Evolutionary conservation across 208 protist genomes (phyloP).

Genomic region (Endotrypanum monterogeii): DNA sequence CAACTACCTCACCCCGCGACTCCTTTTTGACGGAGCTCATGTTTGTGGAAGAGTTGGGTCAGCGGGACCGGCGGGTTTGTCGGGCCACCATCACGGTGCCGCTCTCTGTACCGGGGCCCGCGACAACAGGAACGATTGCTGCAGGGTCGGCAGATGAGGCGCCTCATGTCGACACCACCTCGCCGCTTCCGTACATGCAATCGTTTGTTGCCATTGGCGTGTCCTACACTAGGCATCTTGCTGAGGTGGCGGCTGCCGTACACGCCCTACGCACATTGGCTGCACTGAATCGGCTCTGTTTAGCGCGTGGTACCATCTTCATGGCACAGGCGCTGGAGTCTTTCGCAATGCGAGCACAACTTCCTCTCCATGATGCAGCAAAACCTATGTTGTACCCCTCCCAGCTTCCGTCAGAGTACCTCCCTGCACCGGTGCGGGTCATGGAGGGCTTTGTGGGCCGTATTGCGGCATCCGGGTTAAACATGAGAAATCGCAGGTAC

Average conservation of each 20-base stretch:
- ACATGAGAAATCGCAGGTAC: neutral
- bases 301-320: constrained; percentile 2
- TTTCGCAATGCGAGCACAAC: constrained; percentile 10
- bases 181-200: constrained; percentile 20
- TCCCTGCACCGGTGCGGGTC: constrained; percentile 25
- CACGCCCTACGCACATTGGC: constrained; percentile 68
- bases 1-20: neutral
- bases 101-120: constrained; percentile 14
- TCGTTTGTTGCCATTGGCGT: constrained; percentile 84
- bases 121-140: neutral
- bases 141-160: neutral
- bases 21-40: constrained; percentile 35
- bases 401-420: constrained; percentile 2
- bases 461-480: constrained; percentile 7
- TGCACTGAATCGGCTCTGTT: constrained; percentile 39
- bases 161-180: neutral
- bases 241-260: constrained; percentile 69
- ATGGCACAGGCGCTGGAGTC: constrained; percentile 18
- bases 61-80: constrained; percentile 55
- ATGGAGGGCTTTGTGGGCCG: constrained; percentile 34
- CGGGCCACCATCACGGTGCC: constrained; percentile 79
- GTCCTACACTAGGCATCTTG: constrained; percentile 40
- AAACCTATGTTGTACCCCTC: constrained; percentile 11
- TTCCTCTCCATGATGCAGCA: constrained; percentile 10
- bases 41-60: constrained; percentile 69